A percentile compares a stretch with the other conserved stretches of the same genome.
Conservation (phyloP, 805 yeast species). For the Candida chauliodis region DNA sequence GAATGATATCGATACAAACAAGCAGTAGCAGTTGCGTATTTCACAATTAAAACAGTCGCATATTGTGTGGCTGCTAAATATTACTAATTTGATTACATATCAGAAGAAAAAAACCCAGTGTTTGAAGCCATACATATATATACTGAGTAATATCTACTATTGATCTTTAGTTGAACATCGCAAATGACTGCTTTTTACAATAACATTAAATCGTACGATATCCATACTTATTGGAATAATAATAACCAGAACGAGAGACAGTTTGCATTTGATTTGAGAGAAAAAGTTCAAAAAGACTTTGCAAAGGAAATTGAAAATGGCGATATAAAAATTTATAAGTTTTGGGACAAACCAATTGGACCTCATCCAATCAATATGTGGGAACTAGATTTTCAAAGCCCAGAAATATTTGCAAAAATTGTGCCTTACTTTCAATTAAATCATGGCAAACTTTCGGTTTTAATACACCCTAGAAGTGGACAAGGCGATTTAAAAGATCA, state of each 20-base stretch:
- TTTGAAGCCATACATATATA: too few relatives aligned
- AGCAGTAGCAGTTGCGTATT: too few relatives aligned
- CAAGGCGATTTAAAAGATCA: slow-evolving; percentile 46
- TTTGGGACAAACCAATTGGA: slow-evolving; percentile 50
- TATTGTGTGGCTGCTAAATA: too few relatives aligned
- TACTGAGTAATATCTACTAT: too few relatives aligned
- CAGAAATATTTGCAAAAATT: slow-evolving; percentile 41
- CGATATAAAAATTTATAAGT: slow-evolving; percentile 38
- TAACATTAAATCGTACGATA: slow-evolving; percentile 42
- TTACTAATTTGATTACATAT: slow-evolving; percentile 2
- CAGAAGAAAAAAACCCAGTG: neutral
- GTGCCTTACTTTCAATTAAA: slow-evolving; percentile 51
- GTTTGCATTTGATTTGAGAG: slow-evolving; percentile 36
- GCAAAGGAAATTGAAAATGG: slow-evolving; percentile 40
- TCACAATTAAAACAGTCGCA: too few relatives aligned
- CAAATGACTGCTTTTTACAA: slow-evolving; percentile 16
- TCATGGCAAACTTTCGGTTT: slow-evolving; percentile 50
- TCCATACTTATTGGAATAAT: slow-evolving; percentile 52
- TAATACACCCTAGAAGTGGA: slow-evolving; percentile 50
- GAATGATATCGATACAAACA: slow-evolving; percentile 10
- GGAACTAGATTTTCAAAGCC: slow-evolving; percentile 49
- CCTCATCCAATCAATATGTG: slow-evolving; percentile 61
- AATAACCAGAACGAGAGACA: slow-evolving; percentile 29
- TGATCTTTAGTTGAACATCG: too few relatives aligned
- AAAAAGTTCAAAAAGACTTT: slow-evolving; percentile 38